Base-by-base conservation (phyloP, 768 basidiomycete species). In the Boletellus sp. region DNA sequence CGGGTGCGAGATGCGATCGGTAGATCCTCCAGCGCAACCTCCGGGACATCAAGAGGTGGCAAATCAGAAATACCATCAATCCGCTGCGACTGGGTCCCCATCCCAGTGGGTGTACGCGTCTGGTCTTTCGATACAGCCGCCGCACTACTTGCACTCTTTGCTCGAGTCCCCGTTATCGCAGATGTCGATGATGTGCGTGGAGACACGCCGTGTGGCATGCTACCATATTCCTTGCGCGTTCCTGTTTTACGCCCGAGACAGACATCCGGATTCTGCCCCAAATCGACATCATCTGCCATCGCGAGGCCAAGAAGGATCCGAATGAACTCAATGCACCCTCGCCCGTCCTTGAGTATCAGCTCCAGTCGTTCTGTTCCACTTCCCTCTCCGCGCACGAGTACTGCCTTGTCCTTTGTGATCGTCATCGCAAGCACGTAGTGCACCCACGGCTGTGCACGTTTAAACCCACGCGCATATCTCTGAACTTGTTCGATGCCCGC, bases 381-480 rank as follows among this genome's bases (percentile, higher is more conserved):
- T 9, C 48, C 31, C 6, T 54, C 48, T 45, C 53, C 51, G 10
- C 46, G 47, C 28, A 48, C 12, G 26, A 52, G 33, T 9, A 7
- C 24, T 16, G 19, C 20, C 44, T 22, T 43, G n/a, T 50, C 17
- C 20, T 46, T 31, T 3, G 53, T 26, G 22, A 49, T 17, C 5
- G 48, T 24, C 37, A 50, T 15, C 1, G 34, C 48, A 19, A 54
- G 23, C 9, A 33, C 44, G 19, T 41, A 46, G 32, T 46, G 53
- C 16, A 45, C 20, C 52, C 52, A 53, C 2, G 43, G 52, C n/a
- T 50, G 53, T 12, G 53, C 48, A 3, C 40, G 45, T 24, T 37
- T 45, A 6, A 49, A 37, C 6, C 48, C 48, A 8, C 24, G 24
- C n/a, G 8, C 24, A 23, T 41, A 26, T 17, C 26, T n/a, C 26